Evolutionary conservation across 805 yeast species (phyloP), one percentile per base, ranked within the genome.

Genomic region (Saccharomycopsis fodiens): DNA sequence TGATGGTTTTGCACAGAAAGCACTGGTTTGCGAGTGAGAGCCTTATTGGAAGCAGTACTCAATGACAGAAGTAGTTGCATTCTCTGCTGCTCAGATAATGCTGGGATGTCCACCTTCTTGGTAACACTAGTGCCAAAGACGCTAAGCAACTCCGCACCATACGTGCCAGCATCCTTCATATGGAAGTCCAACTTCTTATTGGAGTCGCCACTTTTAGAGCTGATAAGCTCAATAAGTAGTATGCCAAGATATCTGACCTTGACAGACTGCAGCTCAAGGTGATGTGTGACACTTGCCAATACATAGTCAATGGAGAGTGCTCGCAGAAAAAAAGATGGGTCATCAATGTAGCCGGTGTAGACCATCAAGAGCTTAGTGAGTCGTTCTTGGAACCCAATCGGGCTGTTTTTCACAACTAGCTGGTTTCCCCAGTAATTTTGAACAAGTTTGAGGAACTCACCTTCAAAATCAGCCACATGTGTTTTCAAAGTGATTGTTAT

Each of bases 241-340:
- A 50, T 44, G 12, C 53, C 53, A 39, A 47, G 29, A 22, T n/a
- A 44, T 25, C 53, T 30, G 2, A 44, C 37, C 25, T 44, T 39
- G n/a, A 21, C 36, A 12, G 39, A 16, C 12, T 45, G 42, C 15
- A 19, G 46, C 7, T 50, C 51, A 37, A 49, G 39, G 41, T 46
- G 52, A 21, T 17, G n/a, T 5, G 52, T 38, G 13, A 38, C 38
- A 4, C 50, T 34, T 13, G 10, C 25, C 16, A 49, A 20, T 2
- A 49, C 19, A 2, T 17, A 17, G 4, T 27, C 23, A 20, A 40
- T 22, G 6, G 31, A 13, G 15, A 45, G 22, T 12, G 45, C 27
- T 4, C 10, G 21, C n/a, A 19, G 15, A 23, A 48, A 35, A 22
- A 48, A 44, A 21, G 12, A 10, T 13, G 27, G 22, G 17, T 15